Conservation (phyloP, 78 protist genomes). For the Dictyostelium firmibasis region DNA sequence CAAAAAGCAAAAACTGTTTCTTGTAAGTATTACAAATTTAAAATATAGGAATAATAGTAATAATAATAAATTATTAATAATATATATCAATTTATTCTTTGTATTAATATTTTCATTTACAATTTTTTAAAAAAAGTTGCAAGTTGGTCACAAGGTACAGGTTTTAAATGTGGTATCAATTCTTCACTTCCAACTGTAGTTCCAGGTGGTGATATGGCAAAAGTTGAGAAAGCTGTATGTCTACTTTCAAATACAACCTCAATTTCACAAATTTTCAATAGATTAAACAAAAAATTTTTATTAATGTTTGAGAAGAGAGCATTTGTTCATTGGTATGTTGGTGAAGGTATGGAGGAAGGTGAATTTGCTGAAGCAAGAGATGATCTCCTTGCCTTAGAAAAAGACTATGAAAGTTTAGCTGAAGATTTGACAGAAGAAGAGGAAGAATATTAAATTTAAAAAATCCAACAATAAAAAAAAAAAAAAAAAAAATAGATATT, state of each 20-base stretch:
- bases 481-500: too few relatives aligned
- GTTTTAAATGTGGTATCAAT: slow-evolving; percentile 98
- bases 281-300: slow-evolving; percentile 95
- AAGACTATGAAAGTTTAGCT: not conserved
- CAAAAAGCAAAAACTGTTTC: slow-evolving; percentile 93
- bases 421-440: not conserved
- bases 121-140: slow-evolving; percentile 89
- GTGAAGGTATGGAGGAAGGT: slow-evolving; percentile 99
- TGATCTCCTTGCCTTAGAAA: slow-evolving; percentile 80
- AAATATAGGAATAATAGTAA: too few relatives aligned
- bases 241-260: slow-evolving; percentile 98
- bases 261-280: slow-evolving; percentile 97
- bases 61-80: too few relatives aligned
- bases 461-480: not conserved
- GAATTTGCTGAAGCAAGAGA: slow-evolving; percentile 99
- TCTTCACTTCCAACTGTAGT: slow-evolving; percentile 97
- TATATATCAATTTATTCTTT: too few relatives aligned
- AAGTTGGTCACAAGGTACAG: slow-evolving; percentile 98
- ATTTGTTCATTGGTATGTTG: slow-evolving; percentile 99
- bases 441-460: not conserved
- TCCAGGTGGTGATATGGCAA: slow-evolving; percentile 99
- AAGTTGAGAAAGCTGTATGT: slow-evolving; percentile 97
- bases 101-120: too few relatives aligned
- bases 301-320: slow-evolving; percentile 99
- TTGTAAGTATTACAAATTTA: slow-evolving; percentile 94